Percentiles rank a stretch among this genome's conserved stretches.
Conservation (phyloP, 352 stramenopile genomes). For the Phytopythium vexans region DNA sequence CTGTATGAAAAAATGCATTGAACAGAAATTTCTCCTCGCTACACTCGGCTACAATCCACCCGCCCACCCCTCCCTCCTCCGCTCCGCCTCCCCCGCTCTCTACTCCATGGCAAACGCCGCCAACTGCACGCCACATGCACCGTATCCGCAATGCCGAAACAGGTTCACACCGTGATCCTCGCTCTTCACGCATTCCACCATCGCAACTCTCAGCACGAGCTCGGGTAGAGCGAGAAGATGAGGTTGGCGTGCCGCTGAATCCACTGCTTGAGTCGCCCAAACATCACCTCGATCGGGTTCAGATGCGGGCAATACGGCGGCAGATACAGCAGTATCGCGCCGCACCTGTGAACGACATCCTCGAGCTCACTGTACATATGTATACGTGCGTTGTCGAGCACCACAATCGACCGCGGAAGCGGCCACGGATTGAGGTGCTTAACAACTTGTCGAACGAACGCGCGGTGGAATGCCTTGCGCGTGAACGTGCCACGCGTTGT, state of each 20-base stretch:
- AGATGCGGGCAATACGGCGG: conserved; percentile 20
- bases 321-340: conserved; percentile 10
- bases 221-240: conserved; percentile 3
- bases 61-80: not conserved
- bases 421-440: conserved; percentile 14
- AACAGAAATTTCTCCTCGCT: conserved; percentile 3
- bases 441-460: not conserved
- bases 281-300: conserved; percentile 19
- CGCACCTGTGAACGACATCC: conserved; percentile 7
- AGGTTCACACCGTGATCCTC: conserved; percentile 7
- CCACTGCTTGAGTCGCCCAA: conserved; percentile 17
- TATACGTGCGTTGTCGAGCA: conserved; percentile 18
- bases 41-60: conserved; percentile 4
- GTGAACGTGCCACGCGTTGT: conserved; percentile 8
- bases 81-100: not conserved
- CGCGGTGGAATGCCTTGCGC: conserved; percentile 5
- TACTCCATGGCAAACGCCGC: not conserved
- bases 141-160: conserved; percentile 10
- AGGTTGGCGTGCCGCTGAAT: conserved; percentile 13
- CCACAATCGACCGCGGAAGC: conserved; percentile 16
- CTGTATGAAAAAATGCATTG: too few species aligned
- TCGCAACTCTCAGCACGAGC: conserved; percentile 10
- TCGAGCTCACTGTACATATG: conserved; percentile 23
- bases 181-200: conserved; percentile 8
- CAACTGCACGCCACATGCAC: not conserved